A percentile compares a stretch with the other conserved stretches of the same genome.
phyloP scores from a whole-genome alignment of 352 stramenopile species.

The Aphanomyces invadans region DNA sequence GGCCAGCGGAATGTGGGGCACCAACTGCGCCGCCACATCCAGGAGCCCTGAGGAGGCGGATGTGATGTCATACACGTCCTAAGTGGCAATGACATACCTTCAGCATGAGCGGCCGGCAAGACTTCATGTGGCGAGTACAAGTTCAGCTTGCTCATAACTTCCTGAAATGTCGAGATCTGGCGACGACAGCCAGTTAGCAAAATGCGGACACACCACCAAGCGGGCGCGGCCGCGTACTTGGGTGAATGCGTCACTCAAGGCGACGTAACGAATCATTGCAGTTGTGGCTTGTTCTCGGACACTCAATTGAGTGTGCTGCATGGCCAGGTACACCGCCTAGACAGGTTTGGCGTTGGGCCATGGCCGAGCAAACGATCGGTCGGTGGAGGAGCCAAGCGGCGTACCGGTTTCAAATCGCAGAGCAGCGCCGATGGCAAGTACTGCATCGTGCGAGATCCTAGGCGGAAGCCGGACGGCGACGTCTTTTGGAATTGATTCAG shows the following conservation, averaged over 20 bases:
- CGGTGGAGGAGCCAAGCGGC: constrained; percentile 26
- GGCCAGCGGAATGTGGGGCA: constrained; percentile 31
- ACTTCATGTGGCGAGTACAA: constrained; percentile 33
- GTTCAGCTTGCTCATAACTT: constrained; percentile 71
- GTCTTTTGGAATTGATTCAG: constrained; percentile 14
- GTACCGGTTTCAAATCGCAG: constrained; percentile 17
- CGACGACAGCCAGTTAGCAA: not conserved
- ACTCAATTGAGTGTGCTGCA: constrained; percentile 50
- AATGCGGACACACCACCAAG: not conserved
- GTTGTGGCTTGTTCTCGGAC: constrained; percentile 46
- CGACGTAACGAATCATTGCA: constrained; percentile 39
- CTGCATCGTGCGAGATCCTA: constrained; percentile 26
- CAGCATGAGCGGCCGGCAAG: not conserved
- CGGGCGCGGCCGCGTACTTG: constrained; percentile 27
- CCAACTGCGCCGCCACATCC: constrained; percentile 46
- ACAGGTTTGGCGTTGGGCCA: constrained; percentile 34
- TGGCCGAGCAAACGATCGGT: constrained; percentile 27
- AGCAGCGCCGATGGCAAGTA: constrained; percentile 23
- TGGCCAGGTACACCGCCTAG: constrained; percentile 41
- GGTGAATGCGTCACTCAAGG: constrained; percentile 46
- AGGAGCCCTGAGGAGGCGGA: constrained; percentile 42
- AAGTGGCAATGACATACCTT: too few species aligned
- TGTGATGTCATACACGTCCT: too few species aligned
- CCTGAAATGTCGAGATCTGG: constrained; percentile 41
- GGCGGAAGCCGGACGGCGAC: constrained; percentile 26